Conservation (phyloP, 23 red algal genomes). For the Cyanidioschyzon merolae region DNA sequence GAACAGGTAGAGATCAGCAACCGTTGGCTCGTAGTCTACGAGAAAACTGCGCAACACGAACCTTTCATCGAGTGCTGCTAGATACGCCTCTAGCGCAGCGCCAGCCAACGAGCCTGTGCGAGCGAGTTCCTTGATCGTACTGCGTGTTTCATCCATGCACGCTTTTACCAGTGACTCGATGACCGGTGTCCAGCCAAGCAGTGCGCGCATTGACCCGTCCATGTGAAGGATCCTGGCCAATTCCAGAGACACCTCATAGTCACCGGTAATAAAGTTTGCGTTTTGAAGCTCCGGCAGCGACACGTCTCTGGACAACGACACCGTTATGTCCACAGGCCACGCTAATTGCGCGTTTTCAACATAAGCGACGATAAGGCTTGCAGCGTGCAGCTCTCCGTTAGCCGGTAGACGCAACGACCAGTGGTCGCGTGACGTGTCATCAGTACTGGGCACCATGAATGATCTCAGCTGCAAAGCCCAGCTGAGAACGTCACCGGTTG, state of each 20-base stretch:
- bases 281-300: not conserved
- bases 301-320: not conserved
- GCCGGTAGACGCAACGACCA: not conserved
- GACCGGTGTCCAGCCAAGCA: not conserved
- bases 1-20: not conserved
- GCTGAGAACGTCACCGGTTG: too few species aligned
- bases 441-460: too few species aligned
- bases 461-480: too few species aligned
- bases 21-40: conserved; percentile 1
- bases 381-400: not conserved
- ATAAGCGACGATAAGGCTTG: not conserved
- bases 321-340: not conserved
- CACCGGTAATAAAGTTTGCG: not conserved
- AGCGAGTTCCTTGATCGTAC: not conserved
- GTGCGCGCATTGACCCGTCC: not conserved
- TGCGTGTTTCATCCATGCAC: not conserved
- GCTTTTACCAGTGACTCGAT: not conserved
- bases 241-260: not conserved
- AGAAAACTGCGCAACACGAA: not conserved
- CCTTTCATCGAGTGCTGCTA: not conserved
- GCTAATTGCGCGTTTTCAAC: not conserved
- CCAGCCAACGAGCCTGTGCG: not conserved
- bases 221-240: not conserved
- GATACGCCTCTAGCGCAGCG: not conserved
- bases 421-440: too few species aligned